Evolutionary conservation across 306 rosid species (phyloP), one percentile per base, ranked within the genome.

Genomic region (Mucuna pruriens): DNA sequence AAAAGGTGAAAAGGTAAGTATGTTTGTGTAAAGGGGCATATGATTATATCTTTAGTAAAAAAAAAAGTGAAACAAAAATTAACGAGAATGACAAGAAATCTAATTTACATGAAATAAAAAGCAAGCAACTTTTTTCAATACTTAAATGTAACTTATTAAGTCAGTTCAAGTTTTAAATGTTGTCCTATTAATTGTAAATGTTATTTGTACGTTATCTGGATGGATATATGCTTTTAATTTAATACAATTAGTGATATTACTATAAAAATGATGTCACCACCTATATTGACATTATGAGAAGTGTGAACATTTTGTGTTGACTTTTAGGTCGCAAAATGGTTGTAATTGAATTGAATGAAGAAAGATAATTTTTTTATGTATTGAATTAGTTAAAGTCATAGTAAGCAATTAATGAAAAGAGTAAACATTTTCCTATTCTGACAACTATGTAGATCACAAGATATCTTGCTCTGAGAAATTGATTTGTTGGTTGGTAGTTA

Each of bases 261-360:
- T 60, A 54, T 23, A 44, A 55, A 34, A 44, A 69, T 60, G 26
- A 45, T 9, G 17, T 45, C 13, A 33, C n/a, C n/a, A n/a, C n/a
- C n/a, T n/a, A n/a, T 51, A 7, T 48, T 76, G 45, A 13, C 13
- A 45, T 5, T 16, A 2, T 49, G 8, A 16, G 55, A 49, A 49
- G 22, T n/a, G 9, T 4, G 26, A 12, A 16, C 31, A 66, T 51
- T 67, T 63, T 34, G 42, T 75, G 39, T 38, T 73, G 40, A 73
- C 73, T 9, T 33, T 15, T 72, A 36, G 79, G 80, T 62, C 52
- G 33, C 75, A 51, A 20, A 48, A 70, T 58, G 36, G 52, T 17
- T 77, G 60, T 51, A 71, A 71, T 16, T 71, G 63, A 71, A 71
- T 49, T 80, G 74, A 73, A 36, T 34, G 33, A 74, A 74, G 74